These are phyloP conservation scores for Abortiporus biennis DNA, from an alignment of 1,284 basidiomycete species.

Conservation along the genomic window DNA sequence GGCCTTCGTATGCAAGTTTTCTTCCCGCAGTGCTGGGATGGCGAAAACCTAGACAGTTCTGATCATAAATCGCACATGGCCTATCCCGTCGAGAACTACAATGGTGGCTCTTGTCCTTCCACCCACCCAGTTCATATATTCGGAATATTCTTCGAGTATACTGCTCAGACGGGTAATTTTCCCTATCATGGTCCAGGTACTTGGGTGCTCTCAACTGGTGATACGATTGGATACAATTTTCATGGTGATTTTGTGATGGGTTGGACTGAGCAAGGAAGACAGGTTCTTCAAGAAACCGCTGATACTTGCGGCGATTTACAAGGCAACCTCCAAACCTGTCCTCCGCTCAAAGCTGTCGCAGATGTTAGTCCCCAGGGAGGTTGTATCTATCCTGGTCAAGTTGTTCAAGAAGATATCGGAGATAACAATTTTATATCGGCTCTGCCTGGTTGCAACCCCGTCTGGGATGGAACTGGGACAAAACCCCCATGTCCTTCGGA, in stretches of 20 bases:
- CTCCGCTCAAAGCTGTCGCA: conserved; percentile 16
- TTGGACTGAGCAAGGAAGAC: conserved; percentile 23
- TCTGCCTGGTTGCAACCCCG: conserved; percentile 26
- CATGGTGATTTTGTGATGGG: conserved; percentile 30
- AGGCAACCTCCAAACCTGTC: conserved; percentile 19
- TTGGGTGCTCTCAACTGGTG: conserved; percentile 26
- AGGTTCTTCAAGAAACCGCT: conserved; percentile 22
- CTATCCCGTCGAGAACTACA: conserved; percentile 33
- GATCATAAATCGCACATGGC: conserved; percentile 52
- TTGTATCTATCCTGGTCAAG: conserved; percentile 17
- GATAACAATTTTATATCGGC: conserved; percentile 13
- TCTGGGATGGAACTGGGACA: conserved; percentile 17
- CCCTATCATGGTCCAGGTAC: conserved; percentile 20
- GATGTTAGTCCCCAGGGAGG: conserved; percentile 17
- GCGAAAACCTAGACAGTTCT: conserved; percentile 35
- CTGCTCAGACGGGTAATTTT: conserved; percentile 17
- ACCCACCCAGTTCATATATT: conserved; percentile 25
- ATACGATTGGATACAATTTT: conserved; percentile 24
- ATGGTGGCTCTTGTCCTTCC: conserved; percentile 24
- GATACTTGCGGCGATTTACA: conserved; percentile 20
- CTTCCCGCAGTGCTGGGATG: conserved; percentile 41
- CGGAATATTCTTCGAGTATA: conserved; percentile 27
- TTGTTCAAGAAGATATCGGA: conserved; percentile 23
- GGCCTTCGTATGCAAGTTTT: conserved; percentile 38
- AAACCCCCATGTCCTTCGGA: conserved; percentile 13